phyloP scores from a whole-genome alignment of 306 rosid genomes.

The Morella rubra region DNA sequence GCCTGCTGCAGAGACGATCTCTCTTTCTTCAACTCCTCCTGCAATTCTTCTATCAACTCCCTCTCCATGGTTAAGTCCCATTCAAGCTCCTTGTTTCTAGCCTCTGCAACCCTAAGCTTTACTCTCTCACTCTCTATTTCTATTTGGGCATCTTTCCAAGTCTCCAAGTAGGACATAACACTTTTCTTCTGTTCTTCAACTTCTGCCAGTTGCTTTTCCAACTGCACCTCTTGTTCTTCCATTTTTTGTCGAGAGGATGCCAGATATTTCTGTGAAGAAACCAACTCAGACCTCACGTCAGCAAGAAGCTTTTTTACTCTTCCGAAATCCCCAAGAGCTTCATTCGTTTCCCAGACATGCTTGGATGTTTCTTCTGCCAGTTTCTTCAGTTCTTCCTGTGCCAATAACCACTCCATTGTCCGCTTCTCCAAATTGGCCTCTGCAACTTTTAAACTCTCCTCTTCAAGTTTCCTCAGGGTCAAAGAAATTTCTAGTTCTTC shows the following conservation, averaged over 20 bases:
- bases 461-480: constrained; percentile 49
- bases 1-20: constrained; percentile 62
- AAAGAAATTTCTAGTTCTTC: constrained; percentile 44
- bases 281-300: constrained; percentile 73
- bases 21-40: constrained; percentile 64
- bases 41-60: constrained; percentile 60
- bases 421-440: constrained; percentile 72
- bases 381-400: constrained; percentile 73
- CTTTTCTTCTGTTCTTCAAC: constrained; percentile 63
- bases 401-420: constrained; percentile 69
- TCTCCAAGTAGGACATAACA: constrained; percentile 59
- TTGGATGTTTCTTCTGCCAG: constrained; percentile 55
- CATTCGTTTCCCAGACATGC: constrained; percentile 48
- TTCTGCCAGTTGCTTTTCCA: constrained; percentile 58
- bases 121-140: constrained; percentile 77
- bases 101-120: constrained; percentile 60
- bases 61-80: constrained; percentile 50
- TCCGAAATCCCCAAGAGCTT: constrained; percentile 57
- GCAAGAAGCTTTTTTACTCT: constrained; percentile 71
- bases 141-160: constrained; percentile 61
- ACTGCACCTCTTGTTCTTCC: constrained; percentile 72
- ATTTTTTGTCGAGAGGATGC: constrained; percentile 62
- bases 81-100: constrained; percentile 66
- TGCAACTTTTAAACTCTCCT: constrained; percentile 58
- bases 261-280: constrained; percentile 82